A percentile compares a stretch with the other conserved stretches of the same genome.
These are phyloP conservation scores for Panicum hallii DNA, from an alignment of 202 grass and related monocot species.

Conservation along the genomic window DNA sequence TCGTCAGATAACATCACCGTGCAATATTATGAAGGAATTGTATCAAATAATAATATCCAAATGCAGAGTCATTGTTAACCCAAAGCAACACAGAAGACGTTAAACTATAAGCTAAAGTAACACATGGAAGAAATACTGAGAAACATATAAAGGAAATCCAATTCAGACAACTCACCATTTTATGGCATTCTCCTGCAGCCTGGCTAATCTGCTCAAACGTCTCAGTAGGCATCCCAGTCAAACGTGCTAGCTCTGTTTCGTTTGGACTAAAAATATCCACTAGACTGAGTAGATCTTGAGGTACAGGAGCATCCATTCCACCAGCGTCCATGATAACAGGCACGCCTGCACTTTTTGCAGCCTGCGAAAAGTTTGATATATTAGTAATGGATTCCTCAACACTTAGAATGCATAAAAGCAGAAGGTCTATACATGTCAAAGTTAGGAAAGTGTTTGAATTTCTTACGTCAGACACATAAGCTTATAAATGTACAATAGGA, in stretches of 20 bases:
- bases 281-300: slow-evolving; percentile 70
- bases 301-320: slow-evolving; percentile 88
- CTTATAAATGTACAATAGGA: background rate
- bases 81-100: slow-evolving; percentile 31
- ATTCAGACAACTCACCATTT: slow-evolving; percentile 62
- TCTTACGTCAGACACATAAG: background rate
- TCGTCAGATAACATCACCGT: background rate
- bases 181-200: slow-evolving; percentile 73
- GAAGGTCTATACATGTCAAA: background rate
- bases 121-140: slow-evolving; percentile 27
- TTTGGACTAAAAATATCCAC: slow-evolving; percentile 98
- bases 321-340: slow-evolving; percentile 95
- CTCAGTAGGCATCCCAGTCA: slow-evolving; percentile 83
- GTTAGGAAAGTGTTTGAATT: background rate
- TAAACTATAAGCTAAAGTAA: slow-evolving; percentile 17
- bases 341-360: slow-evolving; percentile 81
- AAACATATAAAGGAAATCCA: slow-evolving; percentile 3
- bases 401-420: slow-evolving; percentile 8
- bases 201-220: slow-evolving; percentile 83
- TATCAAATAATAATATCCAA: slow-evolving; percentile 25
- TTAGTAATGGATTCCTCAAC: slow-evolving; percentile 16
- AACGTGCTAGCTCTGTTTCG: slow-evolving; percentile 91
- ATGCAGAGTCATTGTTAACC: slow-evolving; percentile 26
- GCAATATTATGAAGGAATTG: slow-evolving; percentile 20
- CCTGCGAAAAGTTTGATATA: slow-evolving; percentile 50